Conservation (phyloP, 768 basidiomycete species). For the Leccinum aurantiacum region DNA sequence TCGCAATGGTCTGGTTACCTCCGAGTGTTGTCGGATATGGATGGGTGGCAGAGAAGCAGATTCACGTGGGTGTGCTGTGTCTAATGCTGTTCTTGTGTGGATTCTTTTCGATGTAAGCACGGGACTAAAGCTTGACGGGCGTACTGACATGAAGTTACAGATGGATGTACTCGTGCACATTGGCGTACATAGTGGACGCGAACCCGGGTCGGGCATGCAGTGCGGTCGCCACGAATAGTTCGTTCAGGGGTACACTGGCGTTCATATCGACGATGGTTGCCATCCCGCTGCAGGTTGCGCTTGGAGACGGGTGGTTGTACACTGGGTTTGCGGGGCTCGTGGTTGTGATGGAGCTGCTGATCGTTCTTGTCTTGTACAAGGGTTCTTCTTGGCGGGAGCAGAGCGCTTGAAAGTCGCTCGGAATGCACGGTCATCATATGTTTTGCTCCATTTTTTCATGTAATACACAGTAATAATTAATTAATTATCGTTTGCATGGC, state of each 20-base stretch:
- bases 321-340: constrained; percentile 63
- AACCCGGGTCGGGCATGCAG: constrained; percentile 78
- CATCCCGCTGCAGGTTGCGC: constrained; percentile 67
- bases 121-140: neutral
- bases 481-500: constrained; percentile 14
- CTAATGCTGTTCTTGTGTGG: constrained; percentile 72
- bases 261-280: constrained; percentile 72
- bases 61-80: constrained; percentile 67
- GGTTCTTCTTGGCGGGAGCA: constrained; percentile 60
- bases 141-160: constrained; percentile 28
- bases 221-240: constrained; percentile 75
- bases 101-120: constrained; percentile 67
- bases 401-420: constrained; percentile 10
- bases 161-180: constrained; percentile 63
- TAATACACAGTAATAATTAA: neutral
- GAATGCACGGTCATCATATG: neutral
- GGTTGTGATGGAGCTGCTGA: constrained; percentile 49
- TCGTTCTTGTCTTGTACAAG: constrained; percentile 60
- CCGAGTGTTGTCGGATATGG: constrained; percentile 65
- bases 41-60: constrained; percentile 67
- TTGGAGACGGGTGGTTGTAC: constrained; percentile 83
- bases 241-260: constrained; percentile 67
- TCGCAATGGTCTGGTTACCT: constrained; percentile 56
- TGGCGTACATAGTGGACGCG: constrained; percentile 86
- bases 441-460: constrained; percentile 9